Conservation (phyloP, 805 yeast genomes). For the Maudiozyma turicensis region DNA sequence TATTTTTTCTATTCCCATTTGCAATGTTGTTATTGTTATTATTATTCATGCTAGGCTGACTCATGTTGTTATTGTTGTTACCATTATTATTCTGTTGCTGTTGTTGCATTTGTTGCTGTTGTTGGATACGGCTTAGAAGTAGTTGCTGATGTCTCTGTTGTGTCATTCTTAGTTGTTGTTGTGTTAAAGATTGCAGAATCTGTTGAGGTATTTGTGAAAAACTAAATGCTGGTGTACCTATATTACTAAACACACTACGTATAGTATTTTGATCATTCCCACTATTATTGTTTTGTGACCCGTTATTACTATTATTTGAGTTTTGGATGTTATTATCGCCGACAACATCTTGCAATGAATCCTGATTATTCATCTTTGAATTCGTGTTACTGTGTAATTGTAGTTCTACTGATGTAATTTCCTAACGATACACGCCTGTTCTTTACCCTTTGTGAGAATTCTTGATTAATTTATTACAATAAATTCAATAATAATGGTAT, state of each 20-base stretch:
- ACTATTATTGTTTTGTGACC: not conserved
- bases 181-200: constrained; percentile 24
- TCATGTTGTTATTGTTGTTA: not conserved
- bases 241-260: constrained; percentile 17
- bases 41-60: not conserved
- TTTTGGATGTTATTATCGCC: not conserved
- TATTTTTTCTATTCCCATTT: not conserved
- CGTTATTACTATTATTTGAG: not conserved
- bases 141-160: constrained; percentile 29
- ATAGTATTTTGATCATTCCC: not conserved
- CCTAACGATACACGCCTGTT: no score
- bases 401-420: no score
- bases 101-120: constrained; percentile 17
- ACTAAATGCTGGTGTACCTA: constrained; percentile 29
- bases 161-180: constrained; percentile 26
- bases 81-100: constrained; percentile 2
- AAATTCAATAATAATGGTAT: no score
- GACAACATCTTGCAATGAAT: not conserved
- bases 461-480: no score
- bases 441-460: no score
- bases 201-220: constrained; percentile 27
- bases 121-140: constrained; percentile 23
- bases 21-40: not conserved
- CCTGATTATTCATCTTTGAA: not conserved
- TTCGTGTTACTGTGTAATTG: not conserved